phyloP scores from a whole-genome alignment of 2,329 filamentous ascomycete genomes.

The Cryphonectria japonica region DNA sequence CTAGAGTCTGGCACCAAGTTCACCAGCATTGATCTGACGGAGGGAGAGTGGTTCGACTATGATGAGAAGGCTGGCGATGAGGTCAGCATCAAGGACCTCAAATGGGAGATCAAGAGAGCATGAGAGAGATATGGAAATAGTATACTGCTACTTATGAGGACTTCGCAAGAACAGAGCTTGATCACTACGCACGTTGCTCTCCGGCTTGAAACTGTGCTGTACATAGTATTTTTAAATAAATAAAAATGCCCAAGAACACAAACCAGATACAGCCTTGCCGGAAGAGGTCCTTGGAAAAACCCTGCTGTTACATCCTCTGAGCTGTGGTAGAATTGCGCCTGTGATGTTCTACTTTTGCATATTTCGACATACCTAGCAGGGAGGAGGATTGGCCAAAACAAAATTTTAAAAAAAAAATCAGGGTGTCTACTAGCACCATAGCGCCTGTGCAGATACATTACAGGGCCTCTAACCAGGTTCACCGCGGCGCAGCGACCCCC shows the following conservation, averaged over 20 bases:
- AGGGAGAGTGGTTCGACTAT: constrained; percentile 98
- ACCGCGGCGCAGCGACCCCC: not conserved
- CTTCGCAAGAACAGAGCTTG: not conserved
- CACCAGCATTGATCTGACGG: constrained; percentile 75
- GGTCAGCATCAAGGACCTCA: constrained; percentile 87
- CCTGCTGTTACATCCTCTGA: not conserved
- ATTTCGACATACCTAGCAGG: not conserved
- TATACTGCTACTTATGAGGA: not conserved
- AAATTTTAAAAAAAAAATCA: too few species aligned
- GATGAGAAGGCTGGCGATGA: constrained; percentile 92
- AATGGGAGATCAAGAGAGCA: constrained; percentile 80
- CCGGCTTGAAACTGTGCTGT: not conserved
- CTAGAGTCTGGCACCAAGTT: constrained; percentile 82
- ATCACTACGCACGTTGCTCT: not conserved
- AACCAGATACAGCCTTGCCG: not conserved
- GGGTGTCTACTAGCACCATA: not conserved
- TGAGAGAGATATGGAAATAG: constrained; percentile 39
- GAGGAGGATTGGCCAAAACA: not conserved
- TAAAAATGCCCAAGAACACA: not conserved
- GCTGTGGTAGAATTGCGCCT: not conserved
- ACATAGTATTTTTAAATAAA: not conserved
- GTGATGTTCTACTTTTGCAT: not conserved
- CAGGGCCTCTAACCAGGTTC: not conserved
- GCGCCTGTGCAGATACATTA: not conserved
- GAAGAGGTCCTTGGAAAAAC: not conserved